Base-by-base conservation (phyloP, 345 rosid genomes). In the thale cress (Arabidopsis thaliana) region DNA sequence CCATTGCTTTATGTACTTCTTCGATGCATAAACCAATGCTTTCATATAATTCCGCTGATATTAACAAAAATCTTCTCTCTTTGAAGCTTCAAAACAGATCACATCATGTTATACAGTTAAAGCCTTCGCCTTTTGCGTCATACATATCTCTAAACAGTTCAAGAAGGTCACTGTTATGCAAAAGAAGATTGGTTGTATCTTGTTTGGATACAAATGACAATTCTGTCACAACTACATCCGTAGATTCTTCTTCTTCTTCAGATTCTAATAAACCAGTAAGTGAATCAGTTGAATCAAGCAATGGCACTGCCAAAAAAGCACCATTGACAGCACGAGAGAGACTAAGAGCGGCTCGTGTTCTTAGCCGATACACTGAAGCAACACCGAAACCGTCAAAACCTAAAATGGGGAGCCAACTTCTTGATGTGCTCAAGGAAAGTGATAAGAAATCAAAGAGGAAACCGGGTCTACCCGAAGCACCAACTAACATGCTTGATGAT, bases 331-430 rank as follows among this genome's bases (percentile, higher is more conserved):
- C 93, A 4, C 81, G 93, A 66, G 97, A 90, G 80, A 86, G 96
- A 69, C 82, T 94, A n/a, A 83, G 80, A 78, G 98, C 97, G 1
- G 97, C 96, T n/a, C 83, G 98, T 38, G 87, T 91, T 14, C 93
- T 84, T 37, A 85, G 86, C 65, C 80, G 91, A 40, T 77, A 83
- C 75, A 63, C 86, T 4, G 93, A 91, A 67, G 68, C 88, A 20
- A 83, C 88, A 72, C 67, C 87, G 1, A 66, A 87, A 50, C 89
- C 88, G 67, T 38, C 86, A 7, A 87, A 86, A 72, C 69, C 85
- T 16, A 90, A 84, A 52, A 83, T 84, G 88, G 91, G 97, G 36
- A 91, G 88, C 72, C 91, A 84, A 20, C 85, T 90, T 16, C 61
- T 94, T 72, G 95, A 84, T 74, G 96, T 90, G 45, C 72, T 91